A percentile compares a stretch with the other conserved stretches of the same genome.
Conservation (phyloP, 2,329 filamentous ascomycete genomes). For the Polychaeton citri region DNA sequence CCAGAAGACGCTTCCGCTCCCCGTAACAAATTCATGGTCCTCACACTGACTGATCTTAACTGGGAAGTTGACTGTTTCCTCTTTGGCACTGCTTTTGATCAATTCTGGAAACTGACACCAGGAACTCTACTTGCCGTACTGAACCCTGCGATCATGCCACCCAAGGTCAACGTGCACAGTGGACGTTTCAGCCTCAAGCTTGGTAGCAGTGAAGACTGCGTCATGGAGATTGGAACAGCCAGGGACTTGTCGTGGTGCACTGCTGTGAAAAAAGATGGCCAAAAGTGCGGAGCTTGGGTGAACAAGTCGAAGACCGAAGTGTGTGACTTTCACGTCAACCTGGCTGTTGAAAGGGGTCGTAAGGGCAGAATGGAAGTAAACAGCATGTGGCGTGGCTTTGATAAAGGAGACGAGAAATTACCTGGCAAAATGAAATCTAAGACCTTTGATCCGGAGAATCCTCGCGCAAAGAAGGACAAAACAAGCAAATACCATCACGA, state of each 20-base stretch:
- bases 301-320: slow-evolving; percentile 78
- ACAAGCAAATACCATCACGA: slow-evolving; percentile 43
- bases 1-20: slow-evolving; percentile 33
- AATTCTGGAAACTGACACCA: slow-evolving; percentile 84
- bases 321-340: slow-evolving; percentile 85
- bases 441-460: neutral
- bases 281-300: slow-evolving; percentile 69
- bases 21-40: slow-evolving; percentile 78
- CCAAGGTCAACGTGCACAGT: slow-evolving; percentile 62
- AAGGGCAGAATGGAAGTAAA: slow-evolving; percentile 68
- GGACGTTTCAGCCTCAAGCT: slow-evolving; percentile 78
- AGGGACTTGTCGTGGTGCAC: slow-evolving; percentile 85
- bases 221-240: slow-evolving; percentile 76
- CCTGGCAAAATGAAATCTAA: neutral
- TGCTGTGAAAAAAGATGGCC: slow-evolving; percentile 69
- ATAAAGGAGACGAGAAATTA: neutral
- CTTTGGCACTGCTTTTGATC: slow-evolving; percentile 78
- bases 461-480: neutral
- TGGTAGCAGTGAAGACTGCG: slow-evolving; percentile 71
- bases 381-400: slow-evolving; percentile 34
- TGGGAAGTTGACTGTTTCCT: slow-evolving; percentile 87
- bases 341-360: slow-evolving; percentile 55
- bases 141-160: slow-evolving; percentile 84
- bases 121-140: slow-evolving; percentile 88
- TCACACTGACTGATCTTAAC: slow-evolving; percentile 75